phyloP scores from a whole-genome alignment of 768 basidiomycete species.

The Cytidiella melzeri region DNA sequence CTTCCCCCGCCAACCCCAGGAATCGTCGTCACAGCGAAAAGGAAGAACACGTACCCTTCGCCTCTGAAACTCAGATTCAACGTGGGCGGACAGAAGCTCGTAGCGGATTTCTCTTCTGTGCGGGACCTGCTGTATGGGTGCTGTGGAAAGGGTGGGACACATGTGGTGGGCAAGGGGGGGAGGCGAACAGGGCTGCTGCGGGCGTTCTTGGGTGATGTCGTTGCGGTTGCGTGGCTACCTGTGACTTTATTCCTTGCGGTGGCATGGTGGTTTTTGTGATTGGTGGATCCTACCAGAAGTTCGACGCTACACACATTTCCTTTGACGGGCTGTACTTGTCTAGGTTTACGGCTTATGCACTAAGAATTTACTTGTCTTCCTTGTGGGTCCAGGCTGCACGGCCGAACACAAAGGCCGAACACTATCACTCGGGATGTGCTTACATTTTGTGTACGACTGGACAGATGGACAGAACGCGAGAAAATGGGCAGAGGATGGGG shows the following conservation, averaged over 20 bases:
- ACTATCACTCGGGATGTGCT: neutral
- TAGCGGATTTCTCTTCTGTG: constrained; percentile 1
- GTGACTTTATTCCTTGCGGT: constrained; percentile 25
- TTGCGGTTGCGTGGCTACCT: constrained; percentile 33
- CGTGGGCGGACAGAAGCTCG: neutral
- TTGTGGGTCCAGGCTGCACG: neutral
- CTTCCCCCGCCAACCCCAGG: constrained; percentile 19
- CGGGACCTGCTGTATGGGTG: neutral
- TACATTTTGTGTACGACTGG: too few relatives aligned
- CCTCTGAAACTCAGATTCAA: neutral
- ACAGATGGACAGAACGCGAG: neutral
- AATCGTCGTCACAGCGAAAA: constrained; percentile 6
- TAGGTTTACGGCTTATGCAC: too few relatives aligned
- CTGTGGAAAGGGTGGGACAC: neutral
- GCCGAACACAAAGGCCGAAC: neutral
- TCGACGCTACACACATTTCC: too few relatives aligned
- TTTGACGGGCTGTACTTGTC: too few relatives aligned
- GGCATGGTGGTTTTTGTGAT: constrained; percentile 27
- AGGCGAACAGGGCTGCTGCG: constrained; percentile 22
- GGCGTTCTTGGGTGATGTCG: constrained; percentile 27
- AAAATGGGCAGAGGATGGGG: neutral
- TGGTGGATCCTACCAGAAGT: neutral
- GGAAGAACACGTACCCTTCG: neutral
- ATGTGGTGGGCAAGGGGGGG: neutral
- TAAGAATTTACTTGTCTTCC: too few relatives aligned